Conservation (phyloP, 495 filamentous ascomycete genomes). For the Aspergillus egyptiacus region DNA sequence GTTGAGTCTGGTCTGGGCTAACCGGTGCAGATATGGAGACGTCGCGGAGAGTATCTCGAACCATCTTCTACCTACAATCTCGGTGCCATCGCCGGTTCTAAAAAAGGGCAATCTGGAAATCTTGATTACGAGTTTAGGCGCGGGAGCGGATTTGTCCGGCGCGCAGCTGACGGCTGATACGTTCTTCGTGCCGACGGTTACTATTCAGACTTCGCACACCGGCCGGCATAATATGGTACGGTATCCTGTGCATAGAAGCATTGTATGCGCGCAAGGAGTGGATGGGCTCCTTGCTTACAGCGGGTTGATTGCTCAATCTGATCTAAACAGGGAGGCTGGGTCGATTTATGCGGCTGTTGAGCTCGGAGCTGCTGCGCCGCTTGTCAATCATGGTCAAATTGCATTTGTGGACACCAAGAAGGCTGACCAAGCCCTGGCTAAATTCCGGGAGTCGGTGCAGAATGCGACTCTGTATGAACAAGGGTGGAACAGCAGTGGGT, state of each 20-base stretch:
- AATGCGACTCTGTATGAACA: slow-evolving; percentile 67
- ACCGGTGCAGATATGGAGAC: slow-evolving; percentile 47
- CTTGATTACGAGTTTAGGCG: slow-evolving; percentile 56
- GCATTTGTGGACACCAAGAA: slow-evolving; percentile 49
- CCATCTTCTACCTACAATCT: slow-evolving; percentile 49
- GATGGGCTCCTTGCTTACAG: slow-evolving; percentile 49
- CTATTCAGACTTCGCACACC: slow-evolving; percentile 54
- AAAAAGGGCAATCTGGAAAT: slow-evolving; percentile 69
- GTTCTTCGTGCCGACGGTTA: slow-evolving; percentile 67
- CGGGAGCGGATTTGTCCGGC: slow-evolving; percentile 31
- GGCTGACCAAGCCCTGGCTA: slow-evolving; percentile 52
- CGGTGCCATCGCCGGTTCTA: slow-evolving; percentile 62
- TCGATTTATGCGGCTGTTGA: slow-evolving; percentile 54
- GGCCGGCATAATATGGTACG: slow-evolving; percentile 58
- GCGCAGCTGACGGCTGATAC: slow-evolving; percentile 48
- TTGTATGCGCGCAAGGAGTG: slow-evolving; percentile 67
- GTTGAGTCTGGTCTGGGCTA: neutral
- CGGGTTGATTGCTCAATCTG: slow-evolving; percentile 32
- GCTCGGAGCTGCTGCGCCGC: slow-evolving; percentile 34
- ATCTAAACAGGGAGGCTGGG: slow-evolving; percentile 30
- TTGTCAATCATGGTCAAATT: slow-evolving; percentile 25
- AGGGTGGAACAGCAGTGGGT: slow-evolving; percentile 64
- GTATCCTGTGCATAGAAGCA: slow-evolving; percentile 78
- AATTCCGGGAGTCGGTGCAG: slow-evolving; percentile 60
- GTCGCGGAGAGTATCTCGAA: slow-evolving; percentile 36